Evolutionary conservation across 108 stramenopile genomes (phyloP).

Genomic region (Chaetoceros tenuissimus): DNA sequence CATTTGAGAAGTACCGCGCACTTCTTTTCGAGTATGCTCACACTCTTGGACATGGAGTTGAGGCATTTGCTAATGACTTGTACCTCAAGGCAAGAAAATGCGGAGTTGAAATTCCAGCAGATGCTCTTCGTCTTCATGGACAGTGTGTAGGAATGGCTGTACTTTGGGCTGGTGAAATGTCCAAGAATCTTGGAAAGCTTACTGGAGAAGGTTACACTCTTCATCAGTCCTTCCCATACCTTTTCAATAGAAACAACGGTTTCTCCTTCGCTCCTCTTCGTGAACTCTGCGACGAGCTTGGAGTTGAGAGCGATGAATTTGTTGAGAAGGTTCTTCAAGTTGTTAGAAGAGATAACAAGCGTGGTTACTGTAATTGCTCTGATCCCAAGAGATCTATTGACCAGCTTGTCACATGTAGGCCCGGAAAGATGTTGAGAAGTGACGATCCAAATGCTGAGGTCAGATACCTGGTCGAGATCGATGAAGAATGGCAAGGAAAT

Average conservation of each 20-base stretch:
- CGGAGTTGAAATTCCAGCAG: constrained; percentile 11
- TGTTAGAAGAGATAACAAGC: constrained; percentile 16
- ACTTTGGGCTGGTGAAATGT: constrained; percentile 22
- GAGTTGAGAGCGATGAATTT: constrained; percentile 14
- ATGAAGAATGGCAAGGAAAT: constrained; percentile 14
- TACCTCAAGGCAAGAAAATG: constrained; percentile 11
- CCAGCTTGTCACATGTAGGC: constrained; percentile 13
- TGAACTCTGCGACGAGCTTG: constrained; percentile 9
- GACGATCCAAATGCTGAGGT: constrained; percentile 15
- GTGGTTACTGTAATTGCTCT: constrained; percentile 15
- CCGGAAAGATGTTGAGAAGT: constrained; percentile 17
- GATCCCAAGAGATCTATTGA: constrained; percentile 10
- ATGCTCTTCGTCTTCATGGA: constrained; percentile 13
- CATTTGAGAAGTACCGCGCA: constrained; percentile 25
- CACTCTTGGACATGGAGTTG: constrained; percentile 19
- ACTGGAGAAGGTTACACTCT: constrained; percentile 14
- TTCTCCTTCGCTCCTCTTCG: constrained; percentile 17
- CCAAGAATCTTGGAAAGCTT: constrained; percentile 14
- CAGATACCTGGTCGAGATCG: constrained; percentile 14
- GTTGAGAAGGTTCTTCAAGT: constrained; percentile 14
- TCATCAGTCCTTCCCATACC: constrained; percentile 15
- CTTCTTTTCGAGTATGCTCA: constrained; percentile 20
- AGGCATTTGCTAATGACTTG: constrained; percentile 16
- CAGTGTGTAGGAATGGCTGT: constrained; percentile 24
- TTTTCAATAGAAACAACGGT: constrained; percentile 15